Evolutionary conservation across 306 rosid species (phyloP), one percentile per base, ranked within the genome.

Genomic region (Vigna angularis): DNA sequence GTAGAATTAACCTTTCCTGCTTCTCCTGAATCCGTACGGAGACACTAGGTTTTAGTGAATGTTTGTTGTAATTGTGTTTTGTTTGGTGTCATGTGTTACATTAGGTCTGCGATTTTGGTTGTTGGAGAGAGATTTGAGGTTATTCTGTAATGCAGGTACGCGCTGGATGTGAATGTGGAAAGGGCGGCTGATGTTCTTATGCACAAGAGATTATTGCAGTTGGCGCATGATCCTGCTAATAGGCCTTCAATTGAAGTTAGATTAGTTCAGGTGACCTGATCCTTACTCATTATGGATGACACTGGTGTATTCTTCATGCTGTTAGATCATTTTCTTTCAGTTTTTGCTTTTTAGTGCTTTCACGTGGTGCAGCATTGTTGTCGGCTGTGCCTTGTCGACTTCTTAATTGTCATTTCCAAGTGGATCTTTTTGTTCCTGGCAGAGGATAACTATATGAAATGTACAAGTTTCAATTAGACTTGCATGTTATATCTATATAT

Each of bases 191-290:
- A 96, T 85, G 99, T 96, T 88, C 96, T 96, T 65, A 84, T 91
- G 93, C 99, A 96, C 79, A 93, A 90, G 83, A 89, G 97, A 62
- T 85, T 96, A 73, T 77, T 96, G 80, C 97, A 87, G 82, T 80
- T 83, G 89, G 98, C 98, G 13, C 93, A 87, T 42, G 95, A 91
- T 90, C 98, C 98, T 48, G 89, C 88, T 77, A 87, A 86, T 74
- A 86, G 93, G 79, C 99, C 97, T 70, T 96, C 98, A 14, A 91
- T 96, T 66, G 99, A 93, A 89, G 91, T 96, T 82, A 97, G 97
- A 55, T 92, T 96, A 16, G 99, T 96, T 11, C 99, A 96, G 98
- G 99, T 96, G 56, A 71, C 82, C 14, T 77, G 20, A 74, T 52
- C 51, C 40, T 64, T 3, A 9, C 76, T 65, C 6, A 20, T 65